These are phyloP conservation scores for Diaporthe ampelina DNA, from an alignment of 2,329 filamentous ascomycete species.

Conservation along the genomic window DNA sequence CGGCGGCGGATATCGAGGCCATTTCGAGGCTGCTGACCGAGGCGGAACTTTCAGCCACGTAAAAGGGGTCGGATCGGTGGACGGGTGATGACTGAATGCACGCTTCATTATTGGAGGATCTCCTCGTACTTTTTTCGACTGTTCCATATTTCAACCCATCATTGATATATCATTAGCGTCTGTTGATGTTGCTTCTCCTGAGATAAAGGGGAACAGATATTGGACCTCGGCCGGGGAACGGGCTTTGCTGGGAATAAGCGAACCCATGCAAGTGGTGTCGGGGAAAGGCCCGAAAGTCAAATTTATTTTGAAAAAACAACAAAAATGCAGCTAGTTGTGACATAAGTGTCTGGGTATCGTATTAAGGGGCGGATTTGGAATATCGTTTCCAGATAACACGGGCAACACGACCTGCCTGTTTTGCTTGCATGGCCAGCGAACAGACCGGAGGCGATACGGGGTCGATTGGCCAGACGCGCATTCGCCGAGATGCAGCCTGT, in stretches of 20 bases:
- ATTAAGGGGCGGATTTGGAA: neutral
- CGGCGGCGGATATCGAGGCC: constrained; percentile 37
- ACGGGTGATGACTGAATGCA: neutral
- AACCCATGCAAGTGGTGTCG: neutral
- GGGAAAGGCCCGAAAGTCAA: neutral
- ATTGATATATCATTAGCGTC: neutral
- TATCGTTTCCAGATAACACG: constrained; percentile 1
- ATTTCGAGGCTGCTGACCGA: constrained; percentile 41
- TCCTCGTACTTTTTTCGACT: neutral
- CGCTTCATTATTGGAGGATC: neutral
- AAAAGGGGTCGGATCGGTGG: neutral
- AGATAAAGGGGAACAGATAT: neutral
- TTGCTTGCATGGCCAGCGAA: neutral
- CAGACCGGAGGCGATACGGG: no score
- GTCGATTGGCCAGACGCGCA: neutral
- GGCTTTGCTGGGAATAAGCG: neutral
- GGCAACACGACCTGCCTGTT: neutral
- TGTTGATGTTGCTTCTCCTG: neutral
- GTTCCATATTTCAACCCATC: neutral
- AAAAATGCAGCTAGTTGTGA: neutral
- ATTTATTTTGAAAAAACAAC: neutral
- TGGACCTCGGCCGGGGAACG: constrained; percentile 5
- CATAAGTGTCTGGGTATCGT: neutral
- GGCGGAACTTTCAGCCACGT: constrained; percentile 41
- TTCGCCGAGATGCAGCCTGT: constrained; percentile 1